A percentile compares a stretch with the other conserved stretches of the same genome.
These are phyloP conservation scores for Sarocladium strictum DNA, from an alignment of 2,329 filamentous ascomycete genomes.

Conservation along the genomic window DNA sequence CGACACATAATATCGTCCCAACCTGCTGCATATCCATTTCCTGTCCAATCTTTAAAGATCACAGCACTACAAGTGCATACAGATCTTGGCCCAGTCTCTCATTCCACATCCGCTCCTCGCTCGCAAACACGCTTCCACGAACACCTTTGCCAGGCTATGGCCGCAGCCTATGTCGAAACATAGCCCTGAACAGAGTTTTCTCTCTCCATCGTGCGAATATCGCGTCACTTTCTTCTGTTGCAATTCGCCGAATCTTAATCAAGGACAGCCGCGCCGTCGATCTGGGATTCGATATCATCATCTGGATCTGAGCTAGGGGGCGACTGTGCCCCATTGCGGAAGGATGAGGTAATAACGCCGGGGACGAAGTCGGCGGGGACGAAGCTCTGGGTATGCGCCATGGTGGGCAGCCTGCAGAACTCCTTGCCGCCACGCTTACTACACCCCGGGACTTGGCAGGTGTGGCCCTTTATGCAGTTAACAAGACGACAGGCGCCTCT, in stretches of 20 bases:
- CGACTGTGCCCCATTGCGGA: neutral
- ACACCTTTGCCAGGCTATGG: neutral
- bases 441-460: neutral
- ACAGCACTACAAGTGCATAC: no score
- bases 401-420: slow-evolving; percentile 5
- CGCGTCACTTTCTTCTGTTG: no score
- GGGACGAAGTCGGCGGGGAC: neutral
- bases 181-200: neutral
- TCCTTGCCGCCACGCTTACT: slow-evolving; percentile 2
- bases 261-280: neutral
- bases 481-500: neutral
- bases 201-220: neutral
- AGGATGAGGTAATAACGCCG: neutral
- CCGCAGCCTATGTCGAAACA: neutral
- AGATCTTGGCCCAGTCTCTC: no score
- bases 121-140: neutral
- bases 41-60: neutral
- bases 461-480: slow-evolving; percentile 8
- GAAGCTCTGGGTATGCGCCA: neutral
- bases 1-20: neutral
- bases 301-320: neutral
- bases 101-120: neutral
- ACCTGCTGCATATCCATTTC: neutral
- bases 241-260: neutral
- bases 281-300: neutral